Conservation (phyloP, 2,329 filamentous ascomycete genomes). For the Zymoseptoria tritici region DNA sequence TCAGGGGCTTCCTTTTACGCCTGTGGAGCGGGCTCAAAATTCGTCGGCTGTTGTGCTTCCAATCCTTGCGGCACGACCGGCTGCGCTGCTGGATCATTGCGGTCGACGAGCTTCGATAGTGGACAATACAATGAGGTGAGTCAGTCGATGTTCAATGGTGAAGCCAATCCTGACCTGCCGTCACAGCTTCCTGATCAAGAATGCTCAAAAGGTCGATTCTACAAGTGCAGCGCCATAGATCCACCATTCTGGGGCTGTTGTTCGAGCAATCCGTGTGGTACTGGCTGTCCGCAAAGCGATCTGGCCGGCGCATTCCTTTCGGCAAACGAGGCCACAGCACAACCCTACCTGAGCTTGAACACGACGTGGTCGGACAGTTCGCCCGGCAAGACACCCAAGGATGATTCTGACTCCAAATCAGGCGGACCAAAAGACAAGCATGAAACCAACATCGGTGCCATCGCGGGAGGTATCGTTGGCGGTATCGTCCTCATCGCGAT, state of each 20-base stretch:
- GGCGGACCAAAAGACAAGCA: not conserved
- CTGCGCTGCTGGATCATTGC: conserved; percentile 8
- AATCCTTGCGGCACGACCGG: conserved; percentile 8
- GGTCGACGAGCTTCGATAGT: conserved; percentile 8
- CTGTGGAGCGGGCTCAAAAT: conserved; percentile 9
- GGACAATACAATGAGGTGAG: conserved; percentile 4
- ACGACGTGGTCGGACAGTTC: conserved; percentile 5
- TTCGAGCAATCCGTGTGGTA: conserved; percentile 2
- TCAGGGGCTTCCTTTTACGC: conserved; percentile 10
- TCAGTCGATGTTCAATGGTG: not conserved
- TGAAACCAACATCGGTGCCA: conserved; percentile 5
- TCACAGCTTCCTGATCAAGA: conserved; percentile 9
- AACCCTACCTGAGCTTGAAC: conserved; percentile 6
- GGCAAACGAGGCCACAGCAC: conserved; percentile 3
- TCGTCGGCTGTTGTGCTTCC: conserved; percentile 10
- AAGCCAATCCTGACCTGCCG: not conserved
- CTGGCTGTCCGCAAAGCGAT: conserved; percentile 3
- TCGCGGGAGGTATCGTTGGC: conserved; percentile 14
- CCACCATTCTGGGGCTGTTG: conserved; percentile 14
- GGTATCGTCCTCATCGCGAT: conserved; percentile 7
- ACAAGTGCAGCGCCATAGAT: conserved; percentile 6
- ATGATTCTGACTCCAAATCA: conserved; percentile 1
- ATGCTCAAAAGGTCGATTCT: conserved; percentile 8
- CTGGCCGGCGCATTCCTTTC: conserved; percentile 9
- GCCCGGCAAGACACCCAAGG: not conserved